Base-by-base conservation (phyloP, 192 early-diverging fungal species). In the Rhizophagus clarus region DNA sequence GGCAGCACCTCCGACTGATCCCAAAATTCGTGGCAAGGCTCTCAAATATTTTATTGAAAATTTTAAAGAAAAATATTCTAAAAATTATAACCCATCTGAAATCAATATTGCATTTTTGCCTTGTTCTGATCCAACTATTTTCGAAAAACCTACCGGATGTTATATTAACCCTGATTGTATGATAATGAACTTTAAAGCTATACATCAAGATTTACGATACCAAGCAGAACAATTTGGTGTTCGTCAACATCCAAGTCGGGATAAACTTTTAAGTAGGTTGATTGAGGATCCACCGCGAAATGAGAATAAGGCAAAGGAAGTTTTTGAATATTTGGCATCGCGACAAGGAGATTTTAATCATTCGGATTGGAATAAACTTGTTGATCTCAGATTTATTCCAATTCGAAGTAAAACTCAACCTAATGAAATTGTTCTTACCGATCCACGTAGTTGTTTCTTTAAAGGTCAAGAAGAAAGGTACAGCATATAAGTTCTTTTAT, bases 41-140 rank as follows among this genome's bases (percentile, higher is more conserved):
- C 72, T 97, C 11, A 79, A 80, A 1, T 95, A 96, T 83, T 91
- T 97, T 63, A 79, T 95, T 15, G 92, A 94, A 15, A 85, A 95
- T 69, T 90, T 87, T 77, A 87, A 92, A 72, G 80, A 81, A 0
- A 77, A 85, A 28, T 96, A 96, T 72, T 31, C 77, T 2, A 22
- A 72, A 2, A 61, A 81, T 17, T 97, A 95, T 79, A 80, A 45
- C 2, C 11, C 81, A 20, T 77, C 45, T 1, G 79, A 61, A 3
- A 76, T 94, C 56, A 85, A 83, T 24, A 78, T 79, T 0, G 80
- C 87, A 10, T 97, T 96, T 82, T 75, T 97, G 1, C 94, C 95
- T 1, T 87, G 88, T 49, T 31, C 28, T 0, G 81, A 82, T 5
- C 77, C 81, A 1, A 79, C 81, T 20, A 67, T 79, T 12, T 84